Base-by-base conservation (phyloP, 768 basidiomycete species). In the Glaciozyma antarctica region DNA sequence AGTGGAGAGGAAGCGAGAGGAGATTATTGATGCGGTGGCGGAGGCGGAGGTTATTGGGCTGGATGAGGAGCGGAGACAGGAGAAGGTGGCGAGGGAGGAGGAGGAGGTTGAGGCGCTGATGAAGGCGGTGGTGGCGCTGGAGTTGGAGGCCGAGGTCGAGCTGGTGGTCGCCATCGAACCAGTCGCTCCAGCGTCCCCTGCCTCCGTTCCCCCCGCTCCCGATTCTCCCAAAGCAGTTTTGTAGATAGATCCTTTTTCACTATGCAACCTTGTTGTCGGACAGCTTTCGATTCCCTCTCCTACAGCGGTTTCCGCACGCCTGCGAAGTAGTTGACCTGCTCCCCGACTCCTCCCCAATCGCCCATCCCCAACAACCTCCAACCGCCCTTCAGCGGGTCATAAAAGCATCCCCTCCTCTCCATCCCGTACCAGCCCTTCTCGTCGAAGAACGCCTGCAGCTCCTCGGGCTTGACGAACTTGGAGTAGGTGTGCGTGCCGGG, bases 401-500 rank as follows among this genome's bases (percentile, higher is more conserved):
- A 71, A n/a, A 62, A 28, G 44, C 66, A 67, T 8, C 69, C 69
- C 2, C 69, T 7, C 32, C 44, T 19, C 61, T 65, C 61, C 49
- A 61, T 60, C 6, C 51, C 58, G n/a, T 5, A 12, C 70, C 64
- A 65, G 22, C 66, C 61, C 52, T 68, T 62, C 38, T 69, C 60
- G 26, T 51, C 54, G 28, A 99, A 94, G 79, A 90, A 97, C 17
- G 81, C 81, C 47, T 87, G 78, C 16, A 99, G 82, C 74, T 99
- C 95, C 2, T 81, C 80, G 6, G 94, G 89, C 67, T 88, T 88
- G 74, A 99, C 78, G 76, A 82, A 99, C 76, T 99, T 98, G 51
- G 84, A 81, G 75, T 88, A 87, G 0, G 90, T 90, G 77, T 99
- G 95, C 15, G 95, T 98, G 13, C 93, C 91, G 4, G 81, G 82